A percentile compares a stretch with the other conserved stretches of the same genome.
Evolutionary conservation across 805 yeast genomes (phyloP).

Genomic region (Dipodascus albidus): DNA sequence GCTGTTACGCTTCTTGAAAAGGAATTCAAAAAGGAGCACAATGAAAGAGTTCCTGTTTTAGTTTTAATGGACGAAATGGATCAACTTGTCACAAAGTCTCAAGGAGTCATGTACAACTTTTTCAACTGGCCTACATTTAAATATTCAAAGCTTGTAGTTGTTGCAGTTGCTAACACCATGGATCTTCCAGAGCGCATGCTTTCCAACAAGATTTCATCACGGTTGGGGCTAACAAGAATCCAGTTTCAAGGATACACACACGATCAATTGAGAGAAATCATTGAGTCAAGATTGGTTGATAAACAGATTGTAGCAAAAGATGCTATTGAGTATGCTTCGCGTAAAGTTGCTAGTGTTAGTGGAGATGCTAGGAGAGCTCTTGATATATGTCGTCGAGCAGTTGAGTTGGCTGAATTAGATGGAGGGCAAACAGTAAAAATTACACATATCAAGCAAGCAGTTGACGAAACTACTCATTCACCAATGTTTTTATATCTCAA

Average conservation of each 20-base stretch:
- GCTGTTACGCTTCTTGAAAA: slow-evolving; percentile 61
- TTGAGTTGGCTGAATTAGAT: slow-evolving; percentile 50
- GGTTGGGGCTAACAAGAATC: slow-evolving; percentile 79
- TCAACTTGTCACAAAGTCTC: slow-evolving; percentile 74
- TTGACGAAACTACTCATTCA: slow-evolving; percentile 64
- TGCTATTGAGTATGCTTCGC: slow-evolving; percentile 83
- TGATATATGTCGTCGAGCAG: slow-evolving; percentile 77
- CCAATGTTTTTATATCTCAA: slow-evolving; percentile 53
- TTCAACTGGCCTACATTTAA: slow-evolving; percentile 94
- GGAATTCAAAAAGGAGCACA: slow-evolving; percentile 35
- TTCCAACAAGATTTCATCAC: slow-evolving; percentile 79
- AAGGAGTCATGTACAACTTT: slow-evolving; percentile 84
- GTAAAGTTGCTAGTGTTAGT: slow-evolving; percentile 91
- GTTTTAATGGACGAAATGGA: slow-evolving; percentile 84
- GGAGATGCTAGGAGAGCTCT: slow-evolving; percentile 96
- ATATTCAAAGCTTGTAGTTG: slow-evolving; percentile 67
- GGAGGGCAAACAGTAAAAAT: slow-evolving; percentile 45
- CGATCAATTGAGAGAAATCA: slow-evolving; percentile 64
- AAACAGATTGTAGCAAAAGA: slow-evolving; percentile 37
- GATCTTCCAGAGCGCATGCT: slow-evolving; percentile 85
- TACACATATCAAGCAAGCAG: slow-evolving; percentile 66
- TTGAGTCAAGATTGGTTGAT: slow-evolving; percentile 53
- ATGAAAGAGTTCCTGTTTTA: neutral
- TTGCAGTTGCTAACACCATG: slow-evolving; percentile 96
- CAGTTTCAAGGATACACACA: slow-evolving; percentile 84